A percentile compares a stretch with the other conserved stretches of the same genome.
Evolutionary conservation across 1,284 basidiomycete species (phyloP).

Genomic region (Gomphus bonarii): DNA sequence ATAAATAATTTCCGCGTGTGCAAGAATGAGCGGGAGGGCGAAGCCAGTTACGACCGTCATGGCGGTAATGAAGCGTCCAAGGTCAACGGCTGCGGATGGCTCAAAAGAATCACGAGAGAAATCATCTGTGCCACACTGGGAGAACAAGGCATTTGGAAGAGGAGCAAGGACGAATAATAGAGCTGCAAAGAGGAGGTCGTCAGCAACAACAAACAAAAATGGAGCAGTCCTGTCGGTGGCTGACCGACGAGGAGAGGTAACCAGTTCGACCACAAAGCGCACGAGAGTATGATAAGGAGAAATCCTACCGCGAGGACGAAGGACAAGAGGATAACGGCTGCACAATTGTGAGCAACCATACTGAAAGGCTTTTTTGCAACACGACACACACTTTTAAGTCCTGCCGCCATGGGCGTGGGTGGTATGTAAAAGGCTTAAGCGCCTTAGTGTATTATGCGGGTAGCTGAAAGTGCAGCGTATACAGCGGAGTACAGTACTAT

Average conservation of each 20-base stretch:
- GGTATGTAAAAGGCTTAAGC: background rate
- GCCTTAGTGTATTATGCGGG: background rate
- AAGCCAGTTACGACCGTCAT: slow-evolving; percentile 89
- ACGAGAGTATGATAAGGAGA: slow-evolving; percentile 94
- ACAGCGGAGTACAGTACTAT: background rate
- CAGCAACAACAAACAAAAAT: background rate
- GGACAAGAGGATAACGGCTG: slow-evolving; percentile 89
- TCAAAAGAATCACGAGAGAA: slow-evolving; percentile 58
- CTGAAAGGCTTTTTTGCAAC: background rate
- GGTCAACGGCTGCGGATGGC: slow-evolving; percentile 55
- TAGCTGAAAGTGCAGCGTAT: background rate
- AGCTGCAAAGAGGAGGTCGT: slow-evolving; percentile 35
- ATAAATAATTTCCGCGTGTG: slow-evolving; percentile 85
- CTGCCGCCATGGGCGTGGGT: slow-evolving; percentile 14
- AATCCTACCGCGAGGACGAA: slow-evolving; percentile 97
- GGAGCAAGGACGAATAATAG: slow-evolving; percentile 94
- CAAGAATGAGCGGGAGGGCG: slow-evolving; percentile 84
- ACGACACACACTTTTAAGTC: slow-evolving; percentile 16
- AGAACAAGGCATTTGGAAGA: slow-evolving; percentile 85
- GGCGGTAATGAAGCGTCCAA: slow-evolving; percentile 90
- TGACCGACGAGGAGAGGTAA: slow-evolving; percentile 90
- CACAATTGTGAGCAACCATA: slow-evolving; percentile 2
- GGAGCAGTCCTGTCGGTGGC: background rate
- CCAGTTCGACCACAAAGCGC: slow-evolving; percentile 96
- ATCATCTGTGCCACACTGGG: slow-evolving; percentile 81